phyloP scores from a whole-genome alignment of 1,284 basidiomycete genomes.

The Tremellales sp. region DNA sequence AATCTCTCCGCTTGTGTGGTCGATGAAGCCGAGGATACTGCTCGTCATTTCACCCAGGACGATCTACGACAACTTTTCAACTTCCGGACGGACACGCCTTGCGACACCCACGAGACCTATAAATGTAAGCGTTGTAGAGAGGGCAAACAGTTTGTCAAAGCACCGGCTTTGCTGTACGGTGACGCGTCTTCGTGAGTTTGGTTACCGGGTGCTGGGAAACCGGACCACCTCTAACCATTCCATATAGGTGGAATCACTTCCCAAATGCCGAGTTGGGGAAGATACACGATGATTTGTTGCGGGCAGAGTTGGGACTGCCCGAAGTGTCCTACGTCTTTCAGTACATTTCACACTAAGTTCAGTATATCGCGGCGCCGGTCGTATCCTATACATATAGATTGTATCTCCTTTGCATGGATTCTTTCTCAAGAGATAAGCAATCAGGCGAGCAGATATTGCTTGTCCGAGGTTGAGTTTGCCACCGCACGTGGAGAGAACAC shows the following conservation, averaged over 20 bases:
- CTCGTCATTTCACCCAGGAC: slow-evolving; percentile 91
- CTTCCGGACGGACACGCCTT: slow-evolving; percentile 81
- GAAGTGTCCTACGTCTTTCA: slow-evolving; percentile 91
- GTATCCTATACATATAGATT: not conserved
- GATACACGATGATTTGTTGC: slow-evolving; percentile 91
- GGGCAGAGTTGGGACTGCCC: slow-evolving; percentile 77
- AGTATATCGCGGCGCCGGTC: not conserved
- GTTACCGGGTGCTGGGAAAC: not conserved
- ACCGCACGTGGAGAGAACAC: not conserved
- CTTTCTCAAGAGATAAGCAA: not conserved
- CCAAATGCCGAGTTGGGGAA: slow-evolving; percentile 80
- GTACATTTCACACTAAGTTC: slow-evolving; percentile 58
- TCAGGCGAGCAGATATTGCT: not conserved
- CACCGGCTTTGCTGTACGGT: slow-evolving; percentile 85
- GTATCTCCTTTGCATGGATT: not conserved
- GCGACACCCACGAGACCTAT: slow-evolving; percentile 96
- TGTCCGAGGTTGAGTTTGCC: not conserved
- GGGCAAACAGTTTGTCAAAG: slow-evolving; percentile 78
- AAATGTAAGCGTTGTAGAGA: slow-evolving; percentile 94
- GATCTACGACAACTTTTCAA: slow-evolving; percentile 85
- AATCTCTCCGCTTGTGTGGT: slow-evolving; percentile 95
- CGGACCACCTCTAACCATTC: slow-evolving; percentile 1
- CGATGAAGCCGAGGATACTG: slow-evolving; percentile 93
- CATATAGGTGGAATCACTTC: slow-evolving; percentile 90
- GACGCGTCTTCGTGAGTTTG: slow-evolving; percentile 89